Evolutionary conservation across 2,329 filamentous ascomycete species (phyloP), one percentile per base, ranked within the genome.

Genomic region (Neofusicoccum sp.): DNA sequence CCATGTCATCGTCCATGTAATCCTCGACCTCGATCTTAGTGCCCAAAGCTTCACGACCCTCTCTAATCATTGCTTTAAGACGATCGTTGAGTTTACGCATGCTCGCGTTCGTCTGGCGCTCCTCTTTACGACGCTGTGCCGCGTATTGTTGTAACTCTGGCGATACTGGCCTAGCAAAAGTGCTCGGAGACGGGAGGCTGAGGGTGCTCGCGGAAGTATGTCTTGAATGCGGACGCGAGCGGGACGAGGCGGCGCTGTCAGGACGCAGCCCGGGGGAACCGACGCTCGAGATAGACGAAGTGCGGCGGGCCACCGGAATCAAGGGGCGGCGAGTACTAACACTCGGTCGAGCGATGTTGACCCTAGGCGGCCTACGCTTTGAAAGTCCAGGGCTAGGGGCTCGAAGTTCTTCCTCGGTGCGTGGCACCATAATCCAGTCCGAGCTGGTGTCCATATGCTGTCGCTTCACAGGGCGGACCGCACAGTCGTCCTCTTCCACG

Each of bases 11-110:
- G 40, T 68, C 61, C 24, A 56, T 65, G 24, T 65, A 67, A 9
- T 66, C 70, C 41, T 79, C 75, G 14, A 76, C 65, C 31, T 77
- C 73, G 30, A 78, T 69, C 62, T 76, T 80, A 20, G 75, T 78
- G 6, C 79, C 93, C 16, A 99, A 76, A 1, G 95, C 95, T 73
- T 95, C 89, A 67, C 89, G 89, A 0, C 93, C 95, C 74, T 98
- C 89, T 1, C 87, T 83, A 59, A 99, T 96, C 89, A 99, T 91
- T 34, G 88, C 89, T 70, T 89, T 85, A 49, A 98, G 78, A 67
- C 89, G 86, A 49, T 85, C 82, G 71, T 95, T 96, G 75, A 98
- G 86, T 28, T 88, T 85, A 51, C 86, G 86, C 67, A 98, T 89
- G 57, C 89, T 87, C 44, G 87, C 85, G 67, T 98, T 92, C 6